phyloP scores from a whole-genome alignment of 768 basidiomycete species.

The Termitomyces sp. region DNA sequence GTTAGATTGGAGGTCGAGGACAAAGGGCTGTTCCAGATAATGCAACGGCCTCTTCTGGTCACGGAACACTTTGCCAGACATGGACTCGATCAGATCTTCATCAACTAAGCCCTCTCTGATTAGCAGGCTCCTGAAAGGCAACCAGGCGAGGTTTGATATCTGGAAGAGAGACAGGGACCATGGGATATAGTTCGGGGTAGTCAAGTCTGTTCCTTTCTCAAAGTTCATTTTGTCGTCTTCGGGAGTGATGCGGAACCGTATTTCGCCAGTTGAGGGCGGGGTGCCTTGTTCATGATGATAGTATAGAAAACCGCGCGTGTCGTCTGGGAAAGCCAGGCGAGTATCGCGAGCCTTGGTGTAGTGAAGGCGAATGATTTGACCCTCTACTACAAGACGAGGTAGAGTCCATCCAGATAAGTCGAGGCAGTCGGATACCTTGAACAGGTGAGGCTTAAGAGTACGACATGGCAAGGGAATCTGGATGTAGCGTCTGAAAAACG shows the following conservation, averaged over 20 bases:
- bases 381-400: not conserved
- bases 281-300: not conserved
- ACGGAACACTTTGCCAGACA: not conserved
- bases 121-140: not conserved
- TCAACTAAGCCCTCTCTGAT: not conserved
- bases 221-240: not conserved
- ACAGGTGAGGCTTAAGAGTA: not conserved
- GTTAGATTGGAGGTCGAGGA: not conserved
- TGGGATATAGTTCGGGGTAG: not conserved
- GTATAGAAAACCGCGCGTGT: slow-evolving; percentile 1
- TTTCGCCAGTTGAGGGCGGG: not conserved
- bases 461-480: not conserved
- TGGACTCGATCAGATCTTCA: not conserved
- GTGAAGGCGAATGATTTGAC: not conserved
- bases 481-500: no score
- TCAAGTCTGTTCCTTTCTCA: not conserved
- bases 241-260: slow-evolving; percentile 5
- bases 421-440: not conserved
- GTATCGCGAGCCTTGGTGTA: not conserved
- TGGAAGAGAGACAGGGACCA: not conserved
- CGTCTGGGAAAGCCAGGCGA: not conserved
- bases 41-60: not conserved
- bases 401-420: not conserved
- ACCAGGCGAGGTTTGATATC: not conserved
- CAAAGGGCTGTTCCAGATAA: slow-evolving; percentile 6